Conservation (phyloP, 805 yeast genomes). For the Ogataea paradorogensis region DNA sequence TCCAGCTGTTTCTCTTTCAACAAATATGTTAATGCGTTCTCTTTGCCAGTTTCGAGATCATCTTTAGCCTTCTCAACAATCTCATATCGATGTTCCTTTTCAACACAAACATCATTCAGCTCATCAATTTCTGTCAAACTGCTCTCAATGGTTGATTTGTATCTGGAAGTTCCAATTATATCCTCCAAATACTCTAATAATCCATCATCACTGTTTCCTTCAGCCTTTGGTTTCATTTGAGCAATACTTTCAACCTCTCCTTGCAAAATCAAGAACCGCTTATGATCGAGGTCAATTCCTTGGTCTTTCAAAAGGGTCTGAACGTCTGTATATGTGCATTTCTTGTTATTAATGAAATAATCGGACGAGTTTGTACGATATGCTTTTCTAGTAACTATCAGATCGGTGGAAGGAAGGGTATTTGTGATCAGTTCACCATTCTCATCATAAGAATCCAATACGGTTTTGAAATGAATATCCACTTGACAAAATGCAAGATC, state of each 20-base stretch:
- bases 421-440: slow-evolving; percentile 34
- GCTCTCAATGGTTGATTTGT: slow-evolving; percentile 73
- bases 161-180: slow-evolving; percentile 89
- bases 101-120: slow-evolving; percentile 76
- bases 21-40: slow-evolving; percentile 65
- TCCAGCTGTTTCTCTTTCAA: slow-evolving; percentile 60
- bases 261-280: slow-evolving; percentile 88
- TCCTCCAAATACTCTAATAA: slow-evolving; percentile 91
- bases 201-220: slow-evolving; percentile 88
- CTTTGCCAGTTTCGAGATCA: slow-evolving; percentile 56
- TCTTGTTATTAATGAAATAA: slow-evolving; percentile 68
- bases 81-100: slow-evolving; percentile 75
- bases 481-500: slow-evolving; percentile 76
- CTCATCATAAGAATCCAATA: slow-evolving; percentile 46
- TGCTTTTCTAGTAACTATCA: slow-evolving; percentile 81
- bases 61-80: slow-evolving; percentile 76
- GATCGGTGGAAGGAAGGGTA: slow-evolving; percentile 50
- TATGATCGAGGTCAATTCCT: slow-evolving; percentile 94
- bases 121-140: slow-evolving; percentile 59
- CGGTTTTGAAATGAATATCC: slow-evolving; percentile 83
- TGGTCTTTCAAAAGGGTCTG: slow-evolving; percentile 68
- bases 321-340: slow-evolving; percentile 75
- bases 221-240: slow-evolving; percentile 98
- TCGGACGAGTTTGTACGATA: slow-evolving; percentile 71
- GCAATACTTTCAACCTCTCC: slow-evolving; percentile 99